phyloP scores from a whole-genome alignment of 768 basidiomycete genomes.

The Pleurotus pulmonarius region DNA sequence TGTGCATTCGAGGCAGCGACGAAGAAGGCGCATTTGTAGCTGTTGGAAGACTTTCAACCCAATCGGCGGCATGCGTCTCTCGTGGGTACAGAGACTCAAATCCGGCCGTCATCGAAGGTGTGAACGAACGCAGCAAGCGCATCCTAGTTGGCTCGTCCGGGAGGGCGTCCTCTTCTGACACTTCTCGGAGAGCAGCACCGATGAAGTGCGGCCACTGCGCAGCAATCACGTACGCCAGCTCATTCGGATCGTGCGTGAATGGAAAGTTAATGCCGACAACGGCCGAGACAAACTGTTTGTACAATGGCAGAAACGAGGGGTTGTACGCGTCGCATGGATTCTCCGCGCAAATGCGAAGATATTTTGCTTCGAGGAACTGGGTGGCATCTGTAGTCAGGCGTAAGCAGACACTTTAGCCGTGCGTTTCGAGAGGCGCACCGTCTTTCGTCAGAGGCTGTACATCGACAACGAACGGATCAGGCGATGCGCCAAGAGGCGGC shows the following conservation, averaged over 20 bases:
- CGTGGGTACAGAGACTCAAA: slow-evolving; percentile 70
- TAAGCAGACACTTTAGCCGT: background rate
- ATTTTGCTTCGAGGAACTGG: background rate
- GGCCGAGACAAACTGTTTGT: slow-evolving; percentile 56
- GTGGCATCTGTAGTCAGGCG: slow-evolving; percentile 22
- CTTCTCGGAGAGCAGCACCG: slow-evolving; percentile 58
- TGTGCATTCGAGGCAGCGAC: slow-evolving; percentile 61
- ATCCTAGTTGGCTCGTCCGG: slow-evolving; percentile 61
- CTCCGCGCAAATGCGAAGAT: background rate
- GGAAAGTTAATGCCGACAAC: slow-evolving; percentile 59
- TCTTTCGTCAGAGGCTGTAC: slow-evolving; percentile 51
- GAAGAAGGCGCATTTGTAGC: background rate
- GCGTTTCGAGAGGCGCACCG: slow-evolving; percentile 33
- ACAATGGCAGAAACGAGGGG: slow-evolving; percentile 53
- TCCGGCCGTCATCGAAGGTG: slow-evolving; percentile 55
- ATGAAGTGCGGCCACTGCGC: slow-evolving; percentile 82
- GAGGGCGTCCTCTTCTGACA: slow-evolving; percentile 21
- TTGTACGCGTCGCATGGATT: slow-evolving; percentile 39
- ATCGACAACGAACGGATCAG: slow-evolving; percentile 69
- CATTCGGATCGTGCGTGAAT: slow-evolving; percentile 63
- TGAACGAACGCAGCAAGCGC: slow-evolving; percentile 62
- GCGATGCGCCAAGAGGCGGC: slow-evolving; percentile 65
- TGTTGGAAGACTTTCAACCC: slow-evolving; percentile 35
- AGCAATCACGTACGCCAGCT: slow-evolving; percentile 72
- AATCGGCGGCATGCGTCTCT: slow-evolving; percentile 56